Percentiles rank a stretch among this genome's conserved stretches.
phyloP scores from a whole-genome alignment of 2,329 filamentous ascomycete genomes.

The Periconia sp. region DNA sequence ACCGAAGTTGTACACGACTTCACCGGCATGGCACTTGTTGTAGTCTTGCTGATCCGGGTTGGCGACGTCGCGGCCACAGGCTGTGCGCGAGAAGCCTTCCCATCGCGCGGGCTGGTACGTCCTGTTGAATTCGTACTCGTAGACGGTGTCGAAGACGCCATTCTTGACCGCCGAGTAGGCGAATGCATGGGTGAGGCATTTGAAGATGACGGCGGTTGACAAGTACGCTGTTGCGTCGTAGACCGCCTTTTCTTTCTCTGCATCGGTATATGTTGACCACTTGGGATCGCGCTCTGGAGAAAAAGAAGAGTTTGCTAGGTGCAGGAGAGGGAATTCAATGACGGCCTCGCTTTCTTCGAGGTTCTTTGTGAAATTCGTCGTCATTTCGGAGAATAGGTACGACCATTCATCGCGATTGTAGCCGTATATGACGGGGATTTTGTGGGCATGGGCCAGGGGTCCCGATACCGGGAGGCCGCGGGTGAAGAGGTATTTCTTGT shows the following conservation, averaged over 20 bases:
- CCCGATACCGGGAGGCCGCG: slow-evolving; percentile 10
- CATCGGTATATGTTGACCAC: slow-evolving; percentile 15
- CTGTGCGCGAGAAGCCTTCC: slow-evolving; percentile 14
- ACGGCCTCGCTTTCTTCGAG: neutral
- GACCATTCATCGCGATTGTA: slow-evolving; percentile 43
- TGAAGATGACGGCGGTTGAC: slow-evolving; percentile 35
- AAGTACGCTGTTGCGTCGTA: slow-evolving; percentile 41
- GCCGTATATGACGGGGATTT: slow-evolving; percentile 41
- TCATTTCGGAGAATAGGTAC: slow-evolving; percentile 27
- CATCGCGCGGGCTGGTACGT: slow-evolving; percentile 44
- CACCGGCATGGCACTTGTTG: slow-evolving; percentile 47
- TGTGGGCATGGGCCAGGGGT: slow-evolving; percentile 19
- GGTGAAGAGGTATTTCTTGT: slow-evolving; percentile 5
- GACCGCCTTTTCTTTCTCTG: slow-evolving; percentile 31
- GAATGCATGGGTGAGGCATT: slow-evolving; percentile 40
- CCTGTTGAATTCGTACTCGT: slow-evolving; percentile 46
- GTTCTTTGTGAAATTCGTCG: slow-evolving; percentile 8
- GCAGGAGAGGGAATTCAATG: neutral
- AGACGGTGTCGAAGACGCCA: slow-evolving; percentile 33
- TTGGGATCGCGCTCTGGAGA: slow-evolving; percentile 19
- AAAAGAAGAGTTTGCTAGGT: slow-evolving; percentile 14
- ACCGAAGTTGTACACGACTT: slow-evolving; percentile 45
- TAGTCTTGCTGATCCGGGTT: slow-evolving; percentile 42
- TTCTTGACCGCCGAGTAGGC: slow-evolving; percentile 38
- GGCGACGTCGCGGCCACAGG: slow-evolving; percentile 30